Evolutionary conservation across 2,329 filamentous ascomycete genomes (phyloP).

Genomic region (Colletotrichum sp.): DNA sequence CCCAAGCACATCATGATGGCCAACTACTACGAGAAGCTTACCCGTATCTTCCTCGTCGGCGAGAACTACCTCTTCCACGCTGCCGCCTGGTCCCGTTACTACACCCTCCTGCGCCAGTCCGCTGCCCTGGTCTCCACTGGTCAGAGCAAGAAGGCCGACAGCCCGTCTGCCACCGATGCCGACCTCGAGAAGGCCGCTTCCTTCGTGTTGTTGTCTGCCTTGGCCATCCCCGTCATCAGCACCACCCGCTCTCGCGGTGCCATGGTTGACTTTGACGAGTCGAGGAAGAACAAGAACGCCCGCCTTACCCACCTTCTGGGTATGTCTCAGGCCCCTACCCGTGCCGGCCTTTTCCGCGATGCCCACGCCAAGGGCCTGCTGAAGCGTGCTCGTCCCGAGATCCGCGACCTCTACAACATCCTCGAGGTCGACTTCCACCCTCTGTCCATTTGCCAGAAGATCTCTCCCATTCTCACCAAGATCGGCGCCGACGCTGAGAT

Average conservation of each 20-base stretch:
- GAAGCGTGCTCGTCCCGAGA: constrained; percentile 91
- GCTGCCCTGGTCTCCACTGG: constrained; percentile 82
- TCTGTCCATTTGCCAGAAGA: constrained; percentile 98
- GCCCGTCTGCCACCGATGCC: constrained; percentile 85
- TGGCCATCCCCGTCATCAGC: constrained; percentile 99
- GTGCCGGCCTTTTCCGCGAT: constrained; percentile 92
- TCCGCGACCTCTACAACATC: constrained; percentile 97
- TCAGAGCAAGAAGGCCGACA: constrained; percentile 91
- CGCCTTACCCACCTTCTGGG: constrained; percentile 94
- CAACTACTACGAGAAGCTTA: constrained; percentile 99
- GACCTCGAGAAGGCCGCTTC: constrained; percentile 95
- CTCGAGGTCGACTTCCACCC: constrained; percentile 99
- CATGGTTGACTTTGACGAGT: constrained; percentile 95
- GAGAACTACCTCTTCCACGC: constrained; percentile 99
- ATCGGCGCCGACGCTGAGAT: constrained; percentile 95
- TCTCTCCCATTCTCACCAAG: constrained; percentile 92
- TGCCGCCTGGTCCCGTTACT: constrained; percentile 96
- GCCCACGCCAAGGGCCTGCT: constrained; percentile 93
- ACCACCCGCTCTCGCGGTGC: constrained; percentile 94
- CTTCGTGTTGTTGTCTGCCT: constrained; percentile 91
- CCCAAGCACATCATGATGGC: constrained; percentile 99
- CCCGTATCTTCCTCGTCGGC: constrained; percentile 96
- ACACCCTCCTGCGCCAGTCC: constrained; percentile 93
- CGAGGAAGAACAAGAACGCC: constrained; percentile 98
- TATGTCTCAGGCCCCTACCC: constrained; percentile 88